Percentiles rank a stretch among this genome's conserved stretches.
These are phyloP conservation scores for Aspergillus neoniger DNA, from an alignment of 2,329 filamentous ascomycete species.

Conservation along the genomic window DNA sequence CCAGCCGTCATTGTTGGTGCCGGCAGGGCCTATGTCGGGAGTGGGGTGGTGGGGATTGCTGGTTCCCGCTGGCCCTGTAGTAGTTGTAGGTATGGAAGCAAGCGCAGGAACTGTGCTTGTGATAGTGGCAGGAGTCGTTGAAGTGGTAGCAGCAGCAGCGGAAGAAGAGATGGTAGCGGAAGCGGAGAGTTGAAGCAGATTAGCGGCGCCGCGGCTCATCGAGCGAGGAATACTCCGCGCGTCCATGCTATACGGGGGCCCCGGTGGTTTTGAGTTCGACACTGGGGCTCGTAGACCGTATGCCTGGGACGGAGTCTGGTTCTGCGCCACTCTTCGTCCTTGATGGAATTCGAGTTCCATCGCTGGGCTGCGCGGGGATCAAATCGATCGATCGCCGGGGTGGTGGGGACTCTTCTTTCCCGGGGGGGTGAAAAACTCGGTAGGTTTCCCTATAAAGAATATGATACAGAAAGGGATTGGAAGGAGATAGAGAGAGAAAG, in stretches of 20 bases:
- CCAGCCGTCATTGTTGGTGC: constrained; percentile 54
- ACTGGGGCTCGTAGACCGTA: constrained; percentile 1
- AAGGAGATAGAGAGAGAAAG: background rate
- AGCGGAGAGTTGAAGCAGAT: background rate
- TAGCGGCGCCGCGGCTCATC: constrained; percentile 1
- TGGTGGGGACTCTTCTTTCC: background rate
- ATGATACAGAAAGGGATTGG: background rate
- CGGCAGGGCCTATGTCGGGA: background rate
- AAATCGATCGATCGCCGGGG: background rate
- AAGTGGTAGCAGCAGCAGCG: background rate
- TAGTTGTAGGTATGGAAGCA: background rate
- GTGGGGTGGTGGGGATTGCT: background rate
- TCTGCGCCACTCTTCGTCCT: constrained; percentile 1
- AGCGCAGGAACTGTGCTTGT: too few species aligned
- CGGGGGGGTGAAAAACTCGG: background rate
- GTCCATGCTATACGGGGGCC: constrained; percentile 3
- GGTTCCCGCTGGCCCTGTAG: background rate
- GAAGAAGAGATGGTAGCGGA: background rate
- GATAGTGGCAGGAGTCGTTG: too few species aligned
- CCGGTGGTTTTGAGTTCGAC: constrained; percentile 4
- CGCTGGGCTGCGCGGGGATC: background rate
- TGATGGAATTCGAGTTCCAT: background rate
- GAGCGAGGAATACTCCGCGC: constrained; percentile 6
- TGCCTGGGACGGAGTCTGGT: background rate
- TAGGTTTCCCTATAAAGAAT: background rate